Conservation (phyloP, 306 rosid genomes). For the Quercus cerris region DNA sequence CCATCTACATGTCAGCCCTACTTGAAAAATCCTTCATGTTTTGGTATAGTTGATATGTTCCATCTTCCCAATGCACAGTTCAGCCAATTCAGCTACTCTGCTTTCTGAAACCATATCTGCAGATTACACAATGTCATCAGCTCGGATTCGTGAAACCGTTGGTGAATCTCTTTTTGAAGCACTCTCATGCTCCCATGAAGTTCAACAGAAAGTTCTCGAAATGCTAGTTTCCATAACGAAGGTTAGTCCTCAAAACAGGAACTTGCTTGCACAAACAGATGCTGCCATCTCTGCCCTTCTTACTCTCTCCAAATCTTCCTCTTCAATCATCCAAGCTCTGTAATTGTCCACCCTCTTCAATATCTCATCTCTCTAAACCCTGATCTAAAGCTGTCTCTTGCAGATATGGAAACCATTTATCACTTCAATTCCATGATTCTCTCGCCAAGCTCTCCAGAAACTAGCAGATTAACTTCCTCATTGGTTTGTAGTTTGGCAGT, state of each 20-base stretch:
- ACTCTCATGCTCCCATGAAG: constrained; percentile 36
- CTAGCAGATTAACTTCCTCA: constrained; percentile 52
- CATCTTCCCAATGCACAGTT: not conserved
- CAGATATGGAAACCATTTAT: constrained; percentile 52
- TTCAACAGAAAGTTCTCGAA: constrained; percentile 55
- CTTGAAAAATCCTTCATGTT: not conserved
- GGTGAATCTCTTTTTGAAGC: constrained; percentile 34
- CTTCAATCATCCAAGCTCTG: constrained; percentile 45
- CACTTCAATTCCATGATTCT: constrained; percentile 52
- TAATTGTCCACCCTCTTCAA: constrained; percentile 74
- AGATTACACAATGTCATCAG: constrained; percentile 32
- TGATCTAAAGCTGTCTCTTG: constrained; percentile 61
- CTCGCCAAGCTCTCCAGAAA: constrained; percentile 32
- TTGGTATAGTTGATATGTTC: not conserved
- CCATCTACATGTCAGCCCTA: constrained; percentile 15
- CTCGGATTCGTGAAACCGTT: constrained; percentile 33
- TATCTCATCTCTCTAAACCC: constrained; percentile 79
- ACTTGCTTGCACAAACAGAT: constrained; percentile 45
- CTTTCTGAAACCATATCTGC: not conserved
- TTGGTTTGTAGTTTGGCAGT: constrained; percentile 74
- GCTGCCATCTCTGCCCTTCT: constrained; percentile 52
- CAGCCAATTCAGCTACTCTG: not conserved
- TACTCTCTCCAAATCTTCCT: constrained; percentile 49
- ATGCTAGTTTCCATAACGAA: constrained; percentile 57
- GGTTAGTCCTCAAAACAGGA: constrained; percentile 67